These are phyloP conservation scores for Camellia lanceoleosa DNA, from an alignment of 148 eudicot genomes.

Conservation along the genomic window DNA sequence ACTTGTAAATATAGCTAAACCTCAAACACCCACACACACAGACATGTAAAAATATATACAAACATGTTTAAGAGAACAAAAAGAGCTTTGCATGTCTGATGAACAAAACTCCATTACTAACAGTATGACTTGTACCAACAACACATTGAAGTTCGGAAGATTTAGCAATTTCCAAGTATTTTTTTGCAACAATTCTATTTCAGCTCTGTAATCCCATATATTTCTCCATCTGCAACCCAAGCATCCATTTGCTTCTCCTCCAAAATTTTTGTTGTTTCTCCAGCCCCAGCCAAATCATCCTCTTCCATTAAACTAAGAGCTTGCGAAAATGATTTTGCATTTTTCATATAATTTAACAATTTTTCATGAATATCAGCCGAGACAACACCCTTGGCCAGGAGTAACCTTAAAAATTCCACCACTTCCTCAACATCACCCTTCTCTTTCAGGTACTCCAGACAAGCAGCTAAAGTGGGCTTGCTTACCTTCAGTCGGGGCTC, in stretches of 20 bases:
- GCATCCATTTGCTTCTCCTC: neutral
- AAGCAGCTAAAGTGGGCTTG: constrained; percentile 14
- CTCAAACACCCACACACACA: no score
- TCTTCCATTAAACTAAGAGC: neutral
- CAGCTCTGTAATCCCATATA: neutral
- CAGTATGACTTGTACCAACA: no score
- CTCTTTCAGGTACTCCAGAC: constrained; percentile 34
- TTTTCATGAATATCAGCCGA: constrained; percentile 15
- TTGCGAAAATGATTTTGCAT: constrained; percentile 4
- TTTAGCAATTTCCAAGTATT: neutral
- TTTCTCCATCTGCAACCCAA: constrained; percentile 2
- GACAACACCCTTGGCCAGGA: constrained; percentile 22
- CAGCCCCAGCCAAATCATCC: constrained; percentile 5
- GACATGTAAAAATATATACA: no score
- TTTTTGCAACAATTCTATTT: constrained; percentile 3
- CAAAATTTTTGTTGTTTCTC: neutral
- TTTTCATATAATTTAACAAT: constrained; percentile 14
- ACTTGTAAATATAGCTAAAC: no score
- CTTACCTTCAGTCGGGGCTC: constrained; percentile 24
- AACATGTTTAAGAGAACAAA: no score
- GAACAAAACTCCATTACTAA: no score
- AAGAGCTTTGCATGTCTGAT: no score
- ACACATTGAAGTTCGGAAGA: neutral
- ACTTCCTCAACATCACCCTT: constrained; percentile 28
- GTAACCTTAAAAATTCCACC: constrained; percentile 17